phyloP scores from a whole-genome alignment of 495 filamentous ascomycete genomes.

The Penicillium coffeae region DNA sequence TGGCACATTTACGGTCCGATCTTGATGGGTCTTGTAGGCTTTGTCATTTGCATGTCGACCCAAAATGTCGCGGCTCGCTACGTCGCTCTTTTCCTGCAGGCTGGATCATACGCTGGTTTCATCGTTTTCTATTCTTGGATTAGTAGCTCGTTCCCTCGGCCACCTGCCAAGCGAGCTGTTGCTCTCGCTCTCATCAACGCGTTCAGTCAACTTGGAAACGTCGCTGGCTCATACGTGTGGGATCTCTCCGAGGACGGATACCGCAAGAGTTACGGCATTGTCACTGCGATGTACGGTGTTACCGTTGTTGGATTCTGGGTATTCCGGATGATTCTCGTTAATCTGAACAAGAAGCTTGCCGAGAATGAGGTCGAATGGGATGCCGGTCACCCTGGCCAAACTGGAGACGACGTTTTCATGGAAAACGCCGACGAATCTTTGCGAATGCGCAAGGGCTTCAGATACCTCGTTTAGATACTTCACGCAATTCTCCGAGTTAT shows the following conservation, averaged over 20 bases:
- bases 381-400: constrained; percentile 6
- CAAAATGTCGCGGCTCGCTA: constrained; percentile 63
- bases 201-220: constrained; percentile 47
- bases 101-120: constrained; percentile 52
- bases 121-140: constrained; percentile 78
- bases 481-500: neutral
- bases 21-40: constrained; percentile 63
- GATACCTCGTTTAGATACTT: constrained; percentile 24
- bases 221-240: constrained; percentile 34
- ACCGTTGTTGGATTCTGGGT: constrained; percentile 29
- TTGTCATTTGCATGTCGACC: constrained; percentile 70
- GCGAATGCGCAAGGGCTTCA: constrained; percentile 32
- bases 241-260: constrained; percentile 28
- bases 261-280: constrained; percentile 35
- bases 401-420: constrained; percentile 14
- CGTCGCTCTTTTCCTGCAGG: constrained; percentile 78
- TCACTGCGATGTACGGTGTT: constrained; percentile 33
- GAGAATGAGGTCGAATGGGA: constrained; percentile 29
- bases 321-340: constrained; percentile 56
- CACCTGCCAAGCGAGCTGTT: constrained; percentile 78
- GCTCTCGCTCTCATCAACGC: constrained; percentile 81
- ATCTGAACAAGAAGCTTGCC: constrained; percentile 66
- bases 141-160: constrained; percentile 71
- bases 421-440: constrained; percentile 24
- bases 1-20: constrained; percentile 70